These are phyloP conservation scores for Mrakia hoshinonis DNA, from an alignment of 768 basidiomycete species.

Conservation along the genomic window DNA sequence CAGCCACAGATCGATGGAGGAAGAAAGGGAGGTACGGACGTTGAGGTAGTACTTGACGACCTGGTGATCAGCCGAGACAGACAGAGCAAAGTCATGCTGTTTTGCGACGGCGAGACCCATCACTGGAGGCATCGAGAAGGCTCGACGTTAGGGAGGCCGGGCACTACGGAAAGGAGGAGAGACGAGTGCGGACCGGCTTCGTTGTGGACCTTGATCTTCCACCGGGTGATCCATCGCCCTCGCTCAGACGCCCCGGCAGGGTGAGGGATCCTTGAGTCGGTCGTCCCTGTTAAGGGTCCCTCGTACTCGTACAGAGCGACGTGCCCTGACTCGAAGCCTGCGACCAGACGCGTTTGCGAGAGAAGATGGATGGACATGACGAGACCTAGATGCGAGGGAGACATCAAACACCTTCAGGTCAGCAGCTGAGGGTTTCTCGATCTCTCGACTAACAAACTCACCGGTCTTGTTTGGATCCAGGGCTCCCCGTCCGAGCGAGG, in stretches of 20 bases:
- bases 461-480: constrained; percentile 52
- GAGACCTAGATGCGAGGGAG: constrained; percentile 50
- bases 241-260: constrained; percentile 21
- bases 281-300: constrained; percentile 9
- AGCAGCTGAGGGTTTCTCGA: neutral
- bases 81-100: constrained; percentile 28
- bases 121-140: constrained; percentile 22
- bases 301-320: constrained; percentile 50
- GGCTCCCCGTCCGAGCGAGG: constrained; percentile 33
- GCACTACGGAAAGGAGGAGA: neutral
- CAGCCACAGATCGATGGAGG: too few species aligned
- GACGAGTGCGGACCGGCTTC: constrained; percentile 40
- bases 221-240: constrained; percentile 38
- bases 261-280: constrained; percentile 27
- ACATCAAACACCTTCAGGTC: neutral
- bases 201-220: constrained; percentile 41
- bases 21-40: neutral
- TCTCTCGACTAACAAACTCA: constrained; percentile 34
- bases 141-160: neutral
- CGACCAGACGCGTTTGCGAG: constrained; percentile 48
- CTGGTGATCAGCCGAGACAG: constrained; percentile 34
- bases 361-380: constrained; percentile 81
- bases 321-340: constrained; percentile 79
- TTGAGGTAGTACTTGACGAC: constrained; percentile 32
- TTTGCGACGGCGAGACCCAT: constrained; percentile 32